Evolutionary conservation across 2,329 filamentous ascomycete genomes (phyloP).

Genomic region (Pseudocercospora cruenta): DNA sequence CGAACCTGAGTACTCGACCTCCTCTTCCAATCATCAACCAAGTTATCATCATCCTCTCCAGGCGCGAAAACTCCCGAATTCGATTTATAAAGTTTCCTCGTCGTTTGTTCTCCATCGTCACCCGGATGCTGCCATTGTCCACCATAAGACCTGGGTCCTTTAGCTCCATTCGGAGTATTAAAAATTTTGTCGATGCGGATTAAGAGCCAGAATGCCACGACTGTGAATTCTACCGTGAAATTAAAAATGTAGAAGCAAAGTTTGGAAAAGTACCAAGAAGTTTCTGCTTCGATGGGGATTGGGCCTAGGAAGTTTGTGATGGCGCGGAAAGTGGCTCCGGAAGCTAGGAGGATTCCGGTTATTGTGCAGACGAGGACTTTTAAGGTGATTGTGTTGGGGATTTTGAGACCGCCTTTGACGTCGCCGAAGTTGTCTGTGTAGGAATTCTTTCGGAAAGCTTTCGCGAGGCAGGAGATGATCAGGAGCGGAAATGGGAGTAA

Average conservation of each 20-base stretch:
- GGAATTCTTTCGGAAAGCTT: slow-evolving; percentile 34
- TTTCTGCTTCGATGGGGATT: slow-evolving; percentile 38
- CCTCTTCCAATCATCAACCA: neutral
- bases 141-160: slow-evolving; percentile 47
- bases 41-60: too few species aligned
- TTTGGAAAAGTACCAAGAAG: slow-evolving; percentile 72
- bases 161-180: slow-evolving; percentile 71
- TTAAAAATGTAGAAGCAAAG: slow-evolving; percentile 80
- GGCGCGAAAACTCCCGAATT: neutral
- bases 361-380: slow-evolving; percentile 69
- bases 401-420: neutral
- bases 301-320: slow-evolving; percentile 59
- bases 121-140: slow-evolving; percentile 7
- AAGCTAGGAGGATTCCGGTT: slow-evolving; percentile 62
- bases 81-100: neutral
- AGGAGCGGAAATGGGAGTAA: slow-evolving; percentile 68
- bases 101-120: neutral
- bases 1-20: neutral
- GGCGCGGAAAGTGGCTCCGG: slow-evolving; percentile 71
- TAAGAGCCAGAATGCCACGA: slow-evolving; percentile 68
- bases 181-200: slow-evolving; percentile 75
- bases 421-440: slow-evolving; percentile 64
- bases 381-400: slow-evolving; percentile 56
- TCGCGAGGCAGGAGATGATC: slow-evolving; percentile 51
- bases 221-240: slow-evolving; percentile 72